Percentiles rank a stretch among this genome's conserved stretches.
Conservation (phyloP, 129 eudicot genomes). For the Ambrosia artemisiifolia region DNA sequence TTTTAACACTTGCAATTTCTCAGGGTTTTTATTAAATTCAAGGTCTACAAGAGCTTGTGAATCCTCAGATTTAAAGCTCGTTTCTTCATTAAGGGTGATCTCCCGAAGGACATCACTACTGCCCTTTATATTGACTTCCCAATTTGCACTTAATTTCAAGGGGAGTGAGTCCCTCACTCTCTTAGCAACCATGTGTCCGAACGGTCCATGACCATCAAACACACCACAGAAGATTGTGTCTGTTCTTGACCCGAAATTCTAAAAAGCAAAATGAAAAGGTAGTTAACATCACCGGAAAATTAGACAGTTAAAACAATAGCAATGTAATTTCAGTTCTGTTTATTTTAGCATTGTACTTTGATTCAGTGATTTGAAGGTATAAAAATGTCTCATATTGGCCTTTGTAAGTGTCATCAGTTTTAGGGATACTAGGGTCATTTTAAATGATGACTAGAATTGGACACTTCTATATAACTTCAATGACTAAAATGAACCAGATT, state of each 20-base stretch:
- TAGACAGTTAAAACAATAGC: background rate
- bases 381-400: background rate
- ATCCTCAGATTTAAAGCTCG: conserved; percentile 42
- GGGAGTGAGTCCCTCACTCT: conserved; percentile 94
- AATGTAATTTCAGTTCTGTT: background rate
- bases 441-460: background rate
- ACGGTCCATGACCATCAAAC: conserved; percentile 90
- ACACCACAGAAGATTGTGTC: conserved; percentile 91
- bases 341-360: background rate
- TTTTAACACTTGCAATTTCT: conserved; percentile 58
- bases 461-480: background rate
- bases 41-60: conserved; percentile 36
- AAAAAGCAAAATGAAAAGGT: conserved; percentile 14
- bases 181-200: conserved; percentile 89
- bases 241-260: conserved; percentile 83
- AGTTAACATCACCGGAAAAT: background rate
- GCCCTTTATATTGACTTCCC: conserved; percentile 55
- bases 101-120: conserved; percentile 63
- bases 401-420: no score
- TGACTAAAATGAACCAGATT: background rate
- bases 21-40: conserved; percentile 50
- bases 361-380: background rate
- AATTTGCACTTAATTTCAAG: conserved; percentile 63
- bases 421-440: no score
- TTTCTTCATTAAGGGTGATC: conserved; percentile 41